Conservation (phyloP, 352 stramenopile genomes). For the Globisporangium ultimum region DNA sequence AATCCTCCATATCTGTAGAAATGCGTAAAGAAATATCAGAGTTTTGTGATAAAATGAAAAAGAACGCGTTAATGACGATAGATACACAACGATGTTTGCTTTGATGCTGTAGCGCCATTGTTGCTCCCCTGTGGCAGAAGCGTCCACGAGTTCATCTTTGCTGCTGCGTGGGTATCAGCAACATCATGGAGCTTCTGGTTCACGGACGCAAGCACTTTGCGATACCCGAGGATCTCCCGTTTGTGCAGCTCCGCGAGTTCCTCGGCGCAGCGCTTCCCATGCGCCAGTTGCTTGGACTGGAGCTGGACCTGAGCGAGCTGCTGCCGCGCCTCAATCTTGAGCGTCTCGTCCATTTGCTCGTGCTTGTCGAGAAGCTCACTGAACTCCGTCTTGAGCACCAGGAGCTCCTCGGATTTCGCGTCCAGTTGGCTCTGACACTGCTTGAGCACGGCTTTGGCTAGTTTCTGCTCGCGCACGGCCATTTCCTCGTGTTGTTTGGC, state of each 20-base stretch:
- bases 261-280: conserved; percentile 42
- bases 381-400: conserved; percentile 63
- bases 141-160: conserved; percentile 27
- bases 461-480: conserved; percentile 40
- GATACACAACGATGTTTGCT: conserved; percentile 53
- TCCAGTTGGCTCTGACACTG: conserved; percentile 39
- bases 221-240: conserved; percentile 55
- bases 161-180: conserved; percentile 26
- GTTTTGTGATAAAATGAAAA: not conserved
- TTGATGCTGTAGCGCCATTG: not conserved
- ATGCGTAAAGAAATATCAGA: conserved; percentile 8
- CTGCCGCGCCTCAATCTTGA: conserved; percentile 38
- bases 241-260: conserved; percentile 48
- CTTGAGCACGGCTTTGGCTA: conserved; percentile 23
- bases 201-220: conserved; percentile 58
- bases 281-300: conserved; percentile 33
- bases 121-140: conserved; percentile 8
- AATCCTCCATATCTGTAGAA: conserved; percentile 12
- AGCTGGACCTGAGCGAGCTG: conserved; percentile 31
- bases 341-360: conserved; percentile 29
- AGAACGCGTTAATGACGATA: conserved; percentile 43
- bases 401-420: conserved; percentile 37
- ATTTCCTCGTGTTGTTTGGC: conserved; percentile 46
- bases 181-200: conserved; percentile 59
- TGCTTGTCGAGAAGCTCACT: conserved; percentile 58